phyloP scores from a whole-genome alignment of 2,329 filamentous ascomycete species.

The Fonsecaea nubica region DNA sequence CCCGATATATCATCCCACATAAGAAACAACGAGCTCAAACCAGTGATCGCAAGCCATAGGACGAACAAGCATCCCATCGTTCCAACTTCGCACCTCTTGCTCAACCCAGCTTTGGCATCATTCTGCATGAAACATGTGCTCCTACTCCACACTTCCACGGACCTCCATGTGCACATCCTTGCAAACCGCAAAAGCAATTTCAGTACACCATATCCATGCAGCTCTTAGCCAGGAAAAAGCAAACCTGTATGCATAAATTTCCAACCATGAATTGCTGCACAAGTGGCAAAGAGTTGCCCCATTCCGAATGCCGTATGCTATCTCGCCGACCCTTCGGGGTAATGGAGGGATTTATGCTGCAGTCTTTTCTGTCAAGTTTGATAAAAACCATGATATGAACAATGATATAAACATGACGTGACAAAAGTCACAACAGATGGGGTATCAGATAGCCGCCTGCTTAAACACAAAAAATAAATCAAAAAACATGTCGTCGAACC shows the following conservation, averaged over 20 bases:
- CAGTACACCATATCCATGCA: background rate
- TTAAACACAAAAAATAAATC: constrained; percentile 25
- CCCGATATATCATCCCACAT: background rate
- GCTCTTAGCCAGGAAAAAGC: background rate
- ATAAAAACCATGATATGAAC: background rate
- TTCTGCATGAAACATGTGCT: background rate
- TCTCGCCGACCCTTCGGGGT: constrained; percentile 2
- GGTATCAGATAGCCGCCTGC: constrained; percentile 39
- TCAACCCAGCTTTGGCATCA: background rate
- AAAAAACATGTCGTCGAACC: background rate
- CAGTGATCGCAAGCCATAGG: background rate
- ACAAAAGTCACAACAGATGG: constrained; percentile 41
- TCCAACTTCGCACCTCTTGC: background rate
- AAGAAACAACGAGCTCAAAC: background rate
- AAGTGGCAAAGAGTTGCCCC: constrained; percentile 2
- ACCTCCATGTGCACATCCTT: background rate
- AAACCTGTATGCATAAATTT: background rate
- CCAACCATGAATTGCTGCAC: background rate
- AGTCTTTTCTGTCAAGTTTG: background rate
- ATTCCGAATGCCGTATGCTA: constrained; percentile 2
- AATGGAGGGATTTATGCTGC: constrained; percentile 2
- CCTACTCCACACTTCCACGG: background rate
- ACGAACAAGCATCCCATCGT: background rate
- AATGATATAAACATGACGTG: constrained; percentile 23
- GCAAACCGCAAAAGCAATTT: background rate